Evolutionary conservation across 257 asterid species (phyloP).

Genomic region (Scutellaria galericulata): DNA sequence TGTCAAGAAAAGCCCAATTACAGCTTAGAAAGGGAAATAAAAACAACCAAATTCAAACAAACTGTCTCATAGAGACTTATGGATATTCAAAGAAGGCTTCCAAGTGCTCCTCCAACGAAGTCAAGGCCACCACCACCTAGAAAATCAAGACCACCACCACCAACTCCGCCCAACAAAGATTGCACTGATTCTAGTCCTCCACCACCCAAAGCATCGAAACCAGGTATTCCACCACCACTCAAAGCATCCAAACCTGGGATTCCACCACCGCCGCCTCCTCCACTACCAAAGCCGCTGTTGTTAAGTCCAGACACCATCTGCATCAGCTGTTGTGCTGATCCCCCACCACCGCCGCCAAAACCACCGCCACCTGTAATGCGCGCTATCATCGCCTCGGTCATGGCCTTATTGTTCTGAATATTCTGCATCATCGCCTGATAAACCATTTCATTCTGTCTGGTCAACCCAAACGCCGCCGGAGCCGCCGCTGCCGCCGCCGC

Average conservation of each 20-base stretch:
- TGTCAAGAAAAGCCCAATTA: not conserved
- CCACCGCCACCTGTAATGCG: slow-evolving; percentile 21
- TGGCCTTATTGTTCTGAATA: slow-evolving; percentile 33
- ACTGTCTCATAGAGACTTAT: not conserved
- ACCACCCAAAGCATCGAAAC: slow-evolving; percentile 32
- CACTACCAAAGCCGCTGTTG: slow-evolving; percentile 24
- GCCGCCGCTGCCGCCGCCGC: slow-evolving; percentile 18
- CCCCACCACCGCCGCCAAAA: slow-evolving; percentile 5
- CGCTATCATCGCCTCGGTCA: slow-evolving; percentile 36
- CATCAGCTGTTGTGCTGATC: slow-evolving; percentile 1
- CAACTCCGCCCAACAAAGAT: slow-evolving; percentile 36
- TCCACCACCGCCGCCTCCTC: slow-evolving; percentile 22
- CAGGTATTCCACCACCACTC: slow-evolving; percentile 16
- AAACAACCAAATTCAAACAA: slow-evolving; percentile 6
- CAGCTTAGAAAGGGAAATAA: not conserved
- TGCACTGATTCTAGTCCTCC: slow-evolving; percentile 44
- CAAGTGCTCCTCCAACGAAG: slow-evolving; percentile 47
- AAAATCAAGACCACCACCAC: slow-evolving; percentile 41
- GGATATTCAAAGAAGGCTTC: slow-evolving; percentile 33
- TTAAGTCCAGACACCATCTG: slow-evolving; percentile 5
- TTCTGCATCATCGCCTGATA: slow-evolving; percentile 37
- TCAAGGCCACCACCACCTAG: slow-evolving; percentile 47
- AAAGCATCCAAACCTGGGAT: not conserved
- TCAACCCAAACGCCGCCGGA: slow-evolving; percentile 11
- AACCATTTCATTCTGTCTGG: slow-evolving; percentile 23